phyloP scores from a whole-genome alignment of 805 yeast species.

The Tetrapisispora namnaoensis region DNA sequence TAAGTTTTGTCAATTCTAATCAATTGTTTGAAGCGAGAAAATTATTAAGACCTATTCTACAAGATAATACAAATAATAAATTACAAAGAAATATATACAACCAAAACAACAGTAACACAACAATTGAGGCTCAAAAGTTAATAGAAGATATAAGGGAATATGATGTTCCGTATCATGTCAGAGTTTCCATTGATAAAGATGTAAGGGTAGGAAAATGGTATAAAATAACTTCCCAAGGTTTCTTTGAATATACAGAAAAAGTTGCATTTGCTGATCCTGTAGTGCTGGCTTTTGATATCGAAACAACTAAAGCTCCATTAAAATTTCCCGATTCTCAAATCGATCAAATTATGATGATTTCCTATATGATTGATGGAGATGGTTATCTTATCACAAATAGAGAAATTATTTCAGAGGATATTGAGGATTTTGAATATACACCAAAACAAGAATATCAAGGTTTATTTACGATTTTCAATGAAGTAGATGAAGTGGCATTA shows the following conservation, averaged over 20 bases:
- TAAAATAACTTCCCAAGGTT: slow-evolving; percentile 54
- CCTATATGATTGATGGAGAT: slow-evolving; percentile 97
- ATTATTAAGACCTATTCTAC: slow-evolving; percentile 55
- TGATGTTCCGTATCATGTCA: slow-evolving; percentile 93
- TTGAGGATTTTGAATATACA: slow-evolving; percentile 93
- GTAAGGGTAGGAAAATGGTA: slow-evolving; percentile 96
- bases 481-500: slow-evolving; percentile 68
- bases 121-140: slow-evolving; percentile 41
- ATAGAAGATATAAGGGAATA: slow-evolving; percentile 82
- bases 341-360: slow-evolving; percentile 97
- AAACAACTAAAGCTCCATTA: slow-evolving; percentile 91
- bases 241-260: slow-evolving; percentile 49
- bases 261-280: slow-evolving; percentile 97
- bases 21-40: slow-evolving; percentile 73
- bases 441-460: slow-evolving; percentile 97
- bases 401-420: slow-evolving; percentile 88
- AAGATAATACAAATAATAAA: slow-evolving; percentile 50
- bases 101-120: slow-evolving; percentile 30
- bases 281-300: slow-evolving; percentile 92
- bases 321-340: slow-evolving; percentile 88
- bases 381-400: slow-evolving; percentile 91
- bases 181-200: slow-evolving; percentile 86
- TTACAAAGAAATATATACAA: slow-evolving; percentile 57
- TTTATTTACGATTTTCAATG: slow-evolving; percentile 79
- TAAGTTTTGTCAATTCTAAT: slow-evolving; percentile 62